These are phyloP conservation scores for Xylaria sp. DNA, from an alignment of 2,329 filamentous ascomycete species.

Conservation along the genomic window DNA sequence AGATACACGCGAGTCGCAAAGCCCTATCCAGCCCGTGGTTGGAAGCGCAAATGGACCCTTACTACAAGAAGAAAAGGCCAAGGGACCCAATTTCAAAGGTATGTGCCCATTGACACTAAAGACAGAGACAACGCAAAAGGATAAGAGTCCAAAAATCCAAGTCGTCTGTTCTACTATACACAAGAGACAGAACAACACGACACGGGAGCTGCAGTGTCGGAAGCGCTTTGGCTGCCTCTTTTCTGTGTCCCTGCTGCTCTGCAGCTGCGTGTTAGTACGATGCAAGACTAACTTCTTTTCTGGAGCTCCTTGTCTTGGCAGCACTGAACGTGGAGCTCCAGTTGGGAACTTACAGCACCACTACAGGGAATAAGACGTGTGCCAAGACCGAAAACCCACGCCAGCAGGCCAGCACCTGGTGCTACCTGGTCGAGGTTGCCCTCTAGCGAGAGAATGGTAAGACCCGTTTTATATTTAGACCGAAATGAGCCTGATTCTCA, in stretches of 20 bases:
- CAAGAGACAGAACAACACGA: too few species aligned
- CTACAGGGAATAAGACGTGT: constrained; percentile 43
- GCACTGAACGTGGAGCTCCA: constrained; percentile 25
- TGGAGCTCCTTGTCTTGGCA: constrained; percentile 29
- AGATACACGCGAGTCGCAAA: constrained; percentile 1
- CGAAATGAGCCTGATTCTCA: background rate
- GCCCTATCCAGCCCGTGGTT: constrained; percentile 6
- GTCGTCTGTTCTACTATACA: background rate
- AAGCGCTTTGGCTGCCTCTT: constrained; percentile 31
- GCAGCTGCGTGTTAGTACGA: background rate
- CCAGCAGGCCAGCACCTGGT: constrained; percentile 18
- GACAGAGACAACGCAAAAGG: background rate
- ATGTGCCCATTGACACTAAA: background rate
- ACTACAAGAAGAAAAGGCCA: background rate
- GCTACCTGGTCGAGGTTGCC: constrained; percentile 18
- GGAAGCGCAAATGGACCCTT: constrained; percentile 1
- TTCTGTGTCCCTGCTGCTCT: background rate
- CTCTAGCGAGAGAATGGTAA: constrained; percentile 4
- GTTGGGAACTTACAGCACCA: constrained; percentile 19
- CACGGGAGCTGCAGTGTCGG: constrained; percentile 24
- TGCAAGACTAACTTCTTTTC: constrained; percentile 7
- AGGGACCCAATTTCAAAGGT: constrained; percentile 8
- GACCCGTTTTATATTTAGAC: constrained; percentile 34
- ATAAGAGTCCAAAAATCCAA: constrained; percentile 14
- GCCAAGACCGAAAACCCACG: constrained; percentile 41